Percentiles rank a stretch among this genome's conserved stretches.
These are phyloP conservation scores for Emmonsiellopsis sp. DNA, from an alignment of 2,329 filamentous ascomycete genomes.

Conservation along the genomic window DNA sequence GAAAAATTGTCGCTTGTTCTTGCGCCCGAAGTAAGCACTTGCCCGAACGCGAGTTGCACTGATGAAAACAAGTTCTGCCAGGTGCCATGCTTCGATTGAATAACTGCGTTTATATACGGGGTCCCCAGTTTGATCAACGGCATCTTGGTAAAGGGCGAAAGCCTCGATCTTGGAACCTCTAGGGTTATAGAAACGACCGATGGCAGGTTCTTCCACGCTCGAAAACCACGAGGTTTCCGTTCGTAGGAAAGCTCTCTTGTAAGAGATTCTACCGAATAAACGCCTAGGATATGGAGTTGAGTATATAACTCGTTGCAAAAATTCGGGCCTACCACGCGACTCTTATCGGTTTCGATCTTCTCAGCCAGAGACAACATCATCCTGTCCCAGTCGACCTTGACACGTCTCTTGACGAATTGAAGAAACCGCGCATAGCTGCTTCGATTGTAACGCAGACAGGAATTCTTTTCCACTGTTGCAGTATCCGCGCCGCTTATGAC, in stretches of 20 bases:
- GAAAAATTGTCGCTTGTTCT: conserved; percentile 10
- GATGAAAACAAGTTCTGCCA: conserved; percentile 15
- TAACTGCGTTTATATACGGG: conserved; percentile 8
- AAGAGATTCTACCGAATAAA: conserved; percentile 9
- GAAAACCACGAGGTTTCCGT: conserved; percentile 1
- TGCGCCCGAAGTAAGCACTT: conserved; percentile 6
- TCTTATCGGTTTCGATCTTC: conserved; percentile 10
- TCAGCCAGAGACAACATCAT: conserved; percentile 7
- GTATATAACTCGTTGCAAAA: conserved; percentile 20
- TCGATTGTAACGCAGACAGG: conserved; percentile 16
- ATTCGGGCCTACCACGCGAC: conserved; percentile 12
- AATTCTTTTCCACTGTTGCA: conserved; percentile 1
- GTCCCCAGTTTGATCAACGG: conserved; percentile 6
- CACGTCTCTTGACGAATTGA: conserved; percentile 13
- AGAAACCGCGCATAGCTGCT: conserved; percentile 18
- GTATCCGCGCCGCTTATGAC: conserved; percentile 5
- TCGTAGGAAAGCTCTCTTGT: conserved; percentile 1
- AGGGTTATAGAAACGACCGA: conserved; percentile 10
- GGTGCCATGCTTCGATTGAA: conserved; percentile 6
- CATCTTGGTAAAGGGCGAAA: conserved; percentile 8
- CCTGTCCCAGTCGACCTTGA: conserved; percentile 11
- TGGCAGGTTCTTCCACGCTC: conserved; percentile 13
- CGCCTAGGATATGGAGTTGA: conserved; percentile 17
- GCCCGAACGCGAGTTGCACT: conserved; percentile 17
- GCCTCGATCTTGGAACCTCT: conserved; percentile 9